Base-by-base conservation (phyloP, 108 stramenopile species). In the Hondaea fermentalgiana region DNA sequence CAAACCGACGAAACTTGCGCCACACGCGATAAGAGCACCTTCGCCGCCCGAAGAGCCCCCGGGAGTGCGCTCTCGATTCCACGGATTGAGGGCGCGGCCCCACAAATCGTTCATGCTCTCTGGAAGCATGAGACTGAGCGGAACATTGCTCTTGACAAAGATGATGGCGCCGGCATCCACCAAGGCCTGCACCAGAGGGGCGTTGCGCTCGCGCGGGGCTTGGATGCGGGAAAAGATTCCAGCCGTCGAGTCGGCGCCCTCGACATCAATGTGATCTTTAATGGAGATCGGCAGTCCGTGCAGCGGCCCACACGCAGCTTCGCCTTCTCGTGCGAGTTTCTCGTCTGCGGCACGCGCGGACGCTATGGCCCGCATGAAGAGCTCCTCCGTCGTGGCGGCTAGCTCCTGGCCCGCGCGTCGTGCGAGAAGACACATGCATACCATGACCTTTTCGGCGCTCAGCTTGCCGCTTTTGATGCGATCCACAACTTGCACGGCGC, bases 21-120 rank as follows among this genome's bases (percentile, higher is more conserved):
- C 64, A 4, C 87, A 53, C 51, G 89, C 88, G 8, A 93, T 89
- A 5, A 93, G 51, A 43, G 92, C 90, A 8, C 69, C 93, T 21
- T 93, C 93, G 28, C 93, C 93, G 4, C 93, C 93, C 43, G 90
- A 91, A 89, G 89, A 90, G 4, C 93, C 93, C 6, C 93, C 93
- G 16, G 92, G 88, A 3, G 92, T 91, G 35, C 93, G 92, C 10
- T 17, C 21, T 4, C n/a, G 42, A 57, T 91, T 60, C 91, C 92
- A 93, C 6, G 93, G 92, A 59, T 92, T 93, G 5, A 53, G 19
- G n/a, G 92, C 59, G 5, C 59, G 59, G 5, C 93, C 93, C 45
- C 91, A 93, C 16, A 93, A 55, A 5, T 72, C 58, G 91, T 92
- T 92, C 49, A 35, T 53, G 91, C 87, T 91, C 58, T 93, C 92